Evolutionary conservation across 441 rosid species (phyloP), one percentile per base, ranked within the genome.

Genomic region (Gossypium armourianum): DNA sequence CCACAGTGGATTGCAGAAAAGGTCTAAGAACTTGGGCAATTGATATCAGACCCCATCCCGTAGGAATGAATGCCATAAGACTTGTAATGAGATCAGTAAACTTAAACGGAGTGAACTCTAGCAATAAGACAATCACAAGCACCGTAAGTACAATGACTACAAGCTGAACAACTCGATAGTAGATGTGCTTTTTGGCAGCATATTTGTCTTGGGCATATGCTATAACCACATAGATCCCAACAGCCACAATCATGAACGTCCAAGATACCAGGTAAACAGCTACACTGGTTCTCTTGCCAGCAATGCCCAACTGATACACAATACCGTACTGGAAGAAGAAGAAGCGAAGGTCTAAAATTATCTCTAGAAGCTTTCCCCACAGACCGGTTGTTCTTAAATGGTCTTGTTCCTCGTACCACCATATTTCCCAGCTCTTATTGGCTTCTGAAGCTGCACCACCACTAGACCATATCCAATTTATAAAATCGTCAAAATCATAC

Each of bases 1-100:
- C 83, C 73, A 85, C 82, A 24, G 88, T 83, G 50, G 88, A 74
- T 79, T 87, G 79, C 76, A 93, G 83, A 82, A 87, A 86, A 65
- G 98, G 87, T 64, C 85, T 77, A 62, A 91, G 86, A 36, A 93
- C 98, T 74, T 80, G 94, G 32, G 97, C 96, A 60, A 93, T 91
- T 72, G 77, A 82, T 36, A 90, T 77, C 64, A 93, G 57, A 57
- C 96, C 98, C 97, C 98, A 93, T 23, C 98, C 98, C 0, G 96
- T 93, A 5, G 98, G 97, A 47, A 93, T 76, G 74, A 93, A 93
- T 16, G 98, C 98, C 86, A 93, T 52, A 61, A 89, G 74, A 69
- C 96, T 85, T 50, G 83, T 88, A 64, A 93, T 61, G 65, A 90
- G 28, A 79, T 93, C 98, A 7, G 80, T 28, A n/a, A 89, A 73